Conservation (phyloP, 257 asterid species). For the Haberlea rhodopensis region DNA sequence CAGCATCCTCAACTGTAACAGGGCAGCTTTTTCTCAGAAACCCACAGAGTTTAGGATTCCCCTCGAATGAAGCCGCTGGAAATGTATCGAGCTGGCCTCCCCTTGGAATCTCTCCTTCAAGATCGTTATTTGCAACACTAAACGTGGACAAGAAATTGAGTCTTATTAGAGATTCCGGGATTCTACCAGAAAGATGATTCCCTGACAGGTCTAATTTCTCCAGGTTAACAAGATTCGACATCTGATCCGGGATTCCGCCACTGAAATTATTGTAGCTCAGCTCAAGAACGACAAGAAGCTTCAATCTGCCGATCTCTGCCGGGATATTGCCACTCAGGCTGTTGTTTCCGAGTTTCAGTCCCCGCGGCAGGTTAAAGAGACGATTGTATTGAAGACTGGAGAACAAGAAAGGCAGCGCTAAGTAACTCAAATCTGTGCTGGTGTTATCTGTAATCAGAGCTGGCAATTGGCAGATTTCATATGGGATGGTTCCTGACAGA, state of each 20-base stretch:
- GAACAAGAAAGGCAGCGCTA: constrained; percentile 16
- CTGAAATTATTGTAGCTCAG: constrained; percentile 36
- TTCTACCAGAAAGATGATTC: constrained; percentile 32
- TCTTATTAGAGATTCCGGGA: constrained; percentile 37
- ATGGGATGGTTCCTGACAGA: constrained; percentile 24
- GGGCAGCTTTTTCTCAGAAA: constrained; percentile 26
- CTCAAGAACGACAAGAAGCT: constrained; percentile 25
- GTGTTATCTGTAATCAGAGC: constrained; percentile 1
- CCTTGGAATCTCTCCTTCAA: constrained; percentile 46
- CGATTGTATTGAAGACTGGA: constrained; percentile 13
- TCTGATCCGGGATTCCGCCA: constrained; percentile 40
- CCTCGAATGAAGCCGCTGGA: constrained; percentile 32
- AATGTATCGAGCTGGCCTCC: constrained; percentile 54
- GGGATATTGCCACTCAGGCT: constrained; percentile 23
- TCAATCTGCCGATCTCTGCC: constrained; percentile 21
- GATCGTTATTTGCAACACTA: constrained; percentile 50
- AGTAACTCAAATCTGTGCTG: constrained; percentile 6
- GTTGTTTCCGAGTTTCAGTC: constrained; percentile 24
- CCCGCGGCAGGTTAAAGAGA: constrained; percentile 17
- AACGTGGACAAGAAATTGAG: constrained; percentile 49
- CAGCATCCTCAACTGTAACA: not conserved
- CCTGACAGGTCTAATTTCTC: constrained; percentile 25
- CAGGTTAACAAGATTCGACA: constrained; percentile 40
- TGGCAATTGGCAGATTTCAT: constrained; percentile 11
- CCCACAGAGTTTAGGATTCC: constrained; percentile 53